Conservation (phyloP, 2,329 filamentous ascomycete species). For the Helotiales sp. region DNA sequence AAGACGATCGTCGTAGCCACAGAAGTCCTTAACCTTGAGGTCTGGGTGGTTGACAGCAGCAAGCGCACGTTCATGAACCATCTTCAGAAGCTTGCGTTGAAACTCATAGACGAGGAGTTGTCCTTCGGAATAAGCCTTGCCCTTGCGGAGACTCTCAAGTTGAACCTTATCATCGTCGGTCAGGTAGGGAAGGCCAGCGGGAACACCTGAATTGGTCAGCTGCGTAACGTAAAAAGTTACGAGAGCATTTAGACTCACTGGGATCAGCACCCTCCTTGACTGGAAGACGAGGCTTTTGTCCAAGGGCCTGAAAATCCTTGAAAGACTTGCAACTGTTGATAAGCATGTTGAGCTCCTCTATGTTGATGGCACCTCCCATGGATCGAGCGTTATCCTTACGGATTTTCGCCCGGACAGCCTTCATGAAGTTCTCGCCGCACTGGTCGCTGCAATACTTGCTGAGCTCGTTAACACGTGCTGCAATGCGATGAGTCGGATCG, state of each 20-base stretch:
- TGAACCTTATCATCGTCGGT: constrained; percentile 27
- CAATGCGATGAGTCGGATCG: constrained; percentile 25
- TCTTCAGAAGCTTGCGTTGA: constrained; percentile 26
- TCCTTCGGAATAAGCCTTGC: constrained; percentile 19
- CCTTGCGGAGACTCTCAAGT: constrained; percentile 24
- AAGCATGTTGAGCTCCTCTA: constrained; percentile 25
- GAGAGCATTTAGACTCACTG: constrained; percentile 22
- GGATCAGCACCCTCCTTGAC: constrained; percentile 26
- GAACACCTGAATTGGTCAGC: constrained; percentile 19
- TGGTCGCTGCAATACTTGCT: constrained; percentile 37
- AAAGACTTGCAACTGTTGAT: constrained; percentile 20
- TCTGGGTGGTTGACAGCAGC: constrained; percentile 23
- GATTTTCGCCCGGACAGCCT: constrained; percentile 18
- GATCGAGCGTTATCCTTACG: constrained; percentile 27
- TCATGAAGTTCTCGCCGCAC: constrained; percentile 27
- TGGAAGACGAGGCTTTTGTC: constrained; percentile 30
- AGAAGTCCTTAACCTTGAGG: constrained; percentile 27
- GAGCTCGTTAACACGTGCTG: constrained; percentile 30
- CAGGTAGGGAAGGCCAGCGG: constrained; percentile 30
- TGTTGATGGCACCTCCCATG: constrained; percentile 31
- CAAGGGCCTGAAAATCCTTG: constrained; percentile 27
- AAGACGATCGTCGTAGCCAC: constrained; percentile 34
- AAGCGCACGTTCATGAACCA: constrained; percentile 29
- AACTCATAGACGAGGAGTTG: constrained; percentile 22
- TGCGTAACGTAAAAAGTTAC: background rate